phyloP scores from a whole-genome alignment of 202 grass and related monocot species.

The Cymbopogon flexuosus region DNA sequence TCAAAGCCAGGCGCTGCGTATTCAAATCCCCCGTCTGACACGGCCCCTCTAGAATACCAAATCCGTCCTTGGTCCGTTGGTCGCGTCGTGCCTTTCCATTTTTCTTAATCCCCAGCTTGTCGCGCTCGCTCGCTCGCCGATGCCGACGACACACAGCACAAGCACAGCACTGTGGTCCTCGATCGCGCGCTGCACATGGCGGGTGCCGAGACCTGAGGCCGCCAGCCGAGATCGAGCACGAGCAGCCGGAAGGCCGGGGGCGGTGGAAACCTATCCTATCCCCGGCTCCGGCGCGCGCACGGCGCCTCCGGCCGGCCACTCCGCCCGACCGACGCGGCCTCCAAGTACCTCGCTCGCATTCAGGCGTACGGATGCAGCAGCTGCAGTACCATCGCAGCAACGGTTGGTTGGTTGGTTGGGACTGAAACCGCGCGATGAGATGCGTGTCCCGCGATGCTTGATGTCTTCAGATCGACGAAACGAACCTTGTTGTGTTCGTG shows the following conservation, averaged over 20 bases:
- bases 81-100: not conserved
- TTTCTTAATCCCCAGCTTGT: constrained; percentile 44
- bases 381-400: too few species aligned
- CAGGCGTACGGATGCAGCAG: not conserved
- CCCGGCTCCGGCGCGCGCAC: constrained; percentile 7
- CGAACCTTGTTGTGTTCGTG: not conserved
- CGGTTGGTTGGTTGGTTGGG: too few species aligned
- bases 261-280: not conserved
- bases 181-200: constrained; percentile 3
- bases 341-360: not conserved
- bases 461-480: constrained; percentile 16
- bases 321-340: not conserved
- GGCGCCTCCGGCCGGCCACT: constrained; percentile 22
- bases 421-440: not conserved
- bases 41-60: constrained; percentile 39
- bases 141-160: not conserved
- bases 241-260: not conserved
- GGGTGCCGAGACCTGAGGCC: not conserved
- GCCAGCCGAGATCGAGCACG: not conserved
- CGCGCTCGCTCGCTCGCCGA: constrained; percentile 29
- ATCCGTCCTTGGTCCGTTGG: constrained; percentile 5
- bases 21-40: constrained; percentile 41
- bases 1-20: constrained; percentile 42
- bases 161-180: constrained; percentile 25
- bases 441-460: too few species aligned